Percentiles rank a stretch among this genome's conserved stretches.
phyloP scores from a whole-genome alignment of 2,329 filamentous ascomycete species.

The Albophoma yamanashiensis region DNA sequence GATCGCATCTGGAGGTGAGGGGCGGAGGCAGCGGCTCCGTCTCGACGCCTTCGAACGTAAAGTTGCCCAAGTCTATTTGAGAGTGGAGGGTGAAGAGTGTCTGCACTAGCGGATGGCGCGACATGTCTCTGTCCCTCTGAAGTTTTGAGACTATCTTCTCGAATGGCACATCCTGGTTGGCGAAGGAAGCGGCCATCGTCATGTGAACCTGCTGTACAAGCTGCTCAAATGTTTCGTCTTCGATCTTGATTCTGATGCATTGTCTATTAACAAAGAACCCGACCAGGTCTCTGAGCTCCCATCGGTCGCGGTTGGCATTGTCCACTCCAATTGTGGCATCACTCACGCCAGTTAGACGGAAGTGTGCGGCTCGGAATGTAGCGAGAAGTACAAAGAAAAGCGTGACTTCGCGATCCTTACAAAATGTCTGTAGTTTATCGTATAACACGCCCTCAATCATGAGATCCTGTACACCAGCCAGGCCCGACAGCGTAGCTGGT shows the following conservation, averaged over 20 bases:
- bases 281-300: slow-evolving; percentile 9
- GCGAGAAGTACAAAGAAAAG: slow-evolving; percentile 10
- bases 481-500: slow-evolving; percentile 6
- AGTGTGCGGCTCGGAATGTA: slow-evolving; percentile 14
- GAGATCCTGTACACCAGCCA: slow-evolving; percentile 3
- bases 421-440: slow-evolving; percentile 5
- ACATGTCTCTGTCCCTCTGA: background rate
- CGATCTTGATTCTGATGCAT: slow-evolving; percentile 11
- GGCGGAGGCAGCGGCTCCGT: background rate
- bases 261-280: slow-evolving; percentile 16
- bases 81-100: slow-evolving; percentile 10
- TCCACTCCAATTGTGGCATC: slow-evolving; percentile 14
- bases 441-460: slow-evolving; percentile 5
- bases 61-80: slow-evolving; percentile 3
- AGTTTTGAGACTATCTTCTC: slow-evolving; percentile 8
- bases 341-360: slow-evolving; percentile 12
- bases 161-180: slow-evolving; percentile 14
- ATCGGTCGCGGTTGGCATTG: slow-evolving; percentile 9
- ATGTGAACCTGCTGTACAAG: background rate
- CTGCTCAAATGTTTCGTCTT: slow-evolving; percentile 5
- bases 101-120: background rate
- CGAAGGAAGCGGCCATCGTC: slow-evolving; percentile 1
- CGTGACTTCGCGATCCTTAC: slow-evolving; percentile 1
- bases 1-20: slow-evolving; percentile 8
- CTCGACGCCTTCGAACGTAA: slow-evolving; percentile 4